Conservation (phyloP, 108 stramenopile species). For the Cyclostephanos tholiformis region DNA sequence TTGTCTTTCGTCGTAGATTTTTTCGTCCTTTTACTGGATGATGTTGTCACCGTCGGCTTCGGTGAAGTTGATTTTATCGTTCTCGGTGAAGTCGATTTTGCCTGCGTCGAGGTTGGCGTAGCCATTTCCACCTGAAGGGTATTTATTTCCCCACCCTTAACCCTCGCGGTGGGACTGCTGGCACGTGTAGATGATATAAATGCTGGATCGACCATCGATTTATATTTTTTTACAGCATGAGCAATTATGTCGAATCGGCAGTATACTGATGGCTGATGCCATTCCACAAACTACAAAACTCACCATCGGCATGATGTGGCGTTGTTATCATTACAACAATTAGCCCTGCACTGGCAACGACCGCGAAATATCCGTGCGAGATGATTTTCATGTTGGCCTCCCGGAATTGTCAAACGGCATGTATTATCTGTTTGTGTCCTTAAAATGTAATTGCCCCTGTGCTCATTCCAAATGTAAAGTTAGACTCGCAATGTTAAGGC, state of each 20-base stretch:
- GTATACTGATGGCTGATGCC: not conserved
- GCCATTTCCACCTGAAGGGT: not conserved
- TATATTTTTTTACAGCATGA: not conserved
- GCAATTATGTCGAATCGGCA: not conserved
- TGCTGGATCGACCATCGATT: not conserved
- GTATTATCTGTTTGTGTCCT: too few relatives aligned
- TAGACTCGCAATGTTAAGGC: too few relatives aligned
- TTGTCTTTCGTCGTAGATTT: constrained; percentile 18
- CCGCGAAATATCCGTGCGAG: not conserved
- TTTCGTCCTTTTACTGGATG: not conserved
- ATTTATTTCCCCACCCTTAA: not conserved
- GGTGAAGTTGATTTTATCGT: too few relatives aligned
- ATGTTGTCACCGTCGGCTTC: not conserved
- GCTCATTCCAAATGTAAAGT: too few relatives aligned
- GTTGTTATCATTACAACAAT: not conserved
- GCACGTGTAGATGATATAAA: not conserved
- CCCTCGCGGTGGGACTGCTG: not conserved
- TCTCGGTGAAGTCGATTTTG: not conserved
- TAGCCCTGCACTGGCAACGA: not conserved
- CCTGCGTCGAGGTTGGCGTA: not conserved
- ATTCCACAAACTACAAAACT: not conserved
- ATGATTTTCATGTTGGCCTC: not conserved
- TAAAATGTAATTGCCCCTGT: too few relatives aligned
- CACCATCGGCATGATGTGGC: constrained; percentile 8
- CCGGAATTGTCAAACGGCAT: too few relatives aligned